Percentiles rank a stretch among this genome's conserved stretches.
Evolutionary conservation across 1,139 yeast species (phyloP).

Genomic region (Yamadazyma diddensiae): DNA sequence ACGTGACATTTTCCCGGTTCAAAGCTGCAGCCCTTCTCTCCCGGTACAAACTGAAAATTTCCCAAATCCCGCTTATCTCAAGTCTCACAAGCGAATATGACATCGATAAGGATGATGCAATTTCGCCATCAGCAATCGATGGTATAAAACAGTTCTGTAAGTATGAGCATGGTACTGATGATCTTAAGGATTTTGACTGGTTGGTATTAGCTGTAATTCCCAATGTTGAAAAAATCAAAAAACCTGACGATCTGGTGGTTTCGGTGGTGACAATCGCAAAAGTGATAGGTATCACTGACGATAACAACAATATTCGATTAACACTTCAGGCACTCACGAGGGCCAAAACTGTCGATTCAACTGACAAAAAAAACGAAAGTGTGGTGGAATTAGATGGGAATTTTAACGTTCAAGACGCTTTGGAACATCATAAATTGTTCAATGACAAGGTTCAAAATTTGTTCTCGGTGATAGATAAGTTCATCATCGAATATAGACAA

Average conservation of each 20-base stretch:
- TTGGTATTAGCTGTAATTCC: conserved; percentile 40
- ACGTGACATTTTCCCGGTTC: conserved; percentile 48
- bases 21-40: conserved; percentile 49
- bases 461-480: conserved; percentile 40
- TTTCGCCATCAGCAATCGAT: conserved; percentile 24
- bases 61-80: conserved; percentile 28
- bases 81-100: conserved; percentile 35
- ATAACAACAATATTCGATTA: conserved; percentile 41
- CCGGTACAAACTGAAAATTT: conserved; percentile 31
- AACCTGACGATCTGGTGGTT: conserved; percentile 19
- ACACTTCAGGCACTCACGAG: conserved; percentile 56
- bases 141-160: conserved; percentile 33
- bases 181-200: conserved; percentile 29
- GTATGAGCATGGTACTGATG: conserved; percentile 18
- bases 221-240: conserved; percentile 35
- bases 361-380: conserved; percentile 27
- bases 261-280: conserved; percentile 44
- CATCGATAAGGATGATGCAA: conserved; percentile 22
- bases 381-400: conserved; percentile 28
- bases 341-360: conserved; percentile 25
- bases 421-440: conserved; percentile 23
- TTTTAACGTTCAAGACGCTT: conserved; percentile 18
- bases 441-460: conserved; percentile 24
- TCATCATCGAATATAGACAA: conserved; percentile 39
- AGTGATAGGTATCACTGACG: conserved; percentile 45